Conservation (phyloP, 805 yeast species). For the Ogataea methanolica region DNA sequence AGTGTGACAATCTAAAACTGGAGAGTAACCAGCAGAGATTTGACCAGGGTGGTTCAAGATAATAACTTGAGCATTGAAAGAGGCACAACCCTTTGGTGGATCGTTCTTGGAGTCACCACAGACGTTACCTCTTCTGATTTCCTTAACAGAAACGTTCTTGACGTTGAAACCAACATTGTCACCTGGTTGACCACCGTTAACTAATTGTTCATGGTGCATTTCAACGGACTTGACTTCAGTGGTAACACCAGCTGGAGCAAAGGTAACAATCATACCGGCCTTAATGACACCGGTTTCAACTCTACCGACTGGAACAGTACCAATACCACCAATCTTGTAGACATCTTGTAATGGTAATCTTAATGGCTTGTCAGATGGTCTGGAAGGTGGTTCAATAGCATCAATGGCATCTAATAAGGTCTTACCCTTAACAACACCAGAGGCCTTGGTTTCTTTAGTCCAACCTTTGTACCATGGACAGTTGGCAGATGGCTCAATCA, state of each 20-base stretch:
- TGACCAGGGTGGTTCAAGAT: conserved; percentile 92
- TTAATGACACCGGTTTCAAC: conserved; percentile 90
- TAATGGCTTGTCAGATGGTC: conserved; percentile 84
- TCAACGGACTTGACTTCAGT: conserved; percentile 88
- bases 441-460: conserved; percentile 72
- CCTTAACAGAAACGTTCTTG: conserved; percentile 86
- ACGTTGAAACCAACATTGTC: conserved; percentile 90
- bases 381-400: conserved; percentile 71
- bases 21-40: conserved; percentile 85
- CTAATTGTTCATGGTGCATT: conserved; percentile 81
- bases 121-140: conserved; percentile 90
- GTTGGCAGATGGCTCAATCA: conserved; percentile 79
- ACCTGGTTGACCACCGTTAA: conserved; percentile 86
- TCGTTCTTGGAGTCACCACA: conserved; percentile 88
- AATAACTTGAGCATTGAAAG: conserved; percentile 75
- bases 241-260: conserved; percentile 88
- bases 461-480: conserved; percentile 88
- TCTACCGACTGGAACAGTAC: conserved; percentile 92
- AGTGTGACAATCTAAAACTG: conserved; percentile 89
- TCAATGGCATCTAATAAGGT: conserved; percentile 83
- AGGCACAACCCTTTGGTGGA: conserved; percentile 74
- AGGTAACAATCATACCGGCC: conserved; percentile 86
- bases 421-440: conserved; percentile 72
- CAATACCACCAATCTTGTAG: conserved; percentile 90
- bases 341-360: conserved; percentile 89